Evolutionary conservation across 2,329 filamentous ascomycete species (phyloP).

Genomic region (Hypoxylon sp.): DNA sequence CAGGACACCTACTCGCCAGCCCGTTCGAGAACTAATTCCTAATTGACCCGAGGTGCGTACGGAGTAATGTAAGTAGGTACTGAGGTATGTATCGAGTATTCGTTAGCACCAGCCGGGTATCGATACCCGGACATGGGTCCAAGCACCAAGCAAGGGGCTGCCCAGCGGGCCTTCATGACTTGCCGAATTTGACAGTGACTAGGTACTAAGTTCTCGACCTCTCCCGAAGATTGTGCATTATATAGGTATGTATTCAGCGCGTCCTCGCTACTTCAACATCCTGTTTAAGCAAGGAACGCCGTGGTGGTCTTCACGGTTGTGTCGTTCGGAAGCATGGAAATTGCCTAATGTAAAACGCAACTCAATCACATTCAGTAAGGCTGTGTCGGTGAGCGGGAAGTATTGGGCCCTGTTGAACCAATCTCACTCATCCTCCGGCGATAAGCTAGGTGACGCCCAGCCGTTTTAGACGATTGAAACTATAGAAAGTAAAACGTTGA

Average conservation of each 20-base stretch:
- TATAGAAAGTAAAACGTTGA: conserved; percentile 34
- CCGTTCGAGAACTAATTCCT: conserved; percentile 22
- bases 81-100: conserved; percentile 18
- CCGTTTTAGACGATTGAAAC: conserved; percentile 36
- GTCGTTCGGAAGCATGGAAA: conserved; percentile 20
- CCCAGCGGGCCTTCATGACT: conserved; percentile 22
- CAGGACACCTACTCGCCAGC: conserved; percentile 13
- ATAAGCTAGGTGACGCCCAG: conserved; percentile 41
- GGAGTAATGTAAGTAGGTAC: conserved; percentile 11
- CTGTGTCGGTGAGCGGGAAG: conserved; percentile 18
- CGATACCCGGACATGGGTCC: conserved; percentile 23
- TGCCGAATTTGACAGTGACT: conserved; percentile 35
- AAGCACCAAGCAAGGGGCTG: conserved; percentile 30
- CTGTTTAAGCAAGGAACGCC: conserved; percentile 34
- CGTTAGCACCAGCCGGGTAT: conserved; percentile 31
- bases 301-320: conserved; percentile 6
- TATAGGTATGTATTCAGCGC: conserved; percentile 31
- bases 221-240: conserved; percentile 33
- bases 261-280: conserved; percentile 28
- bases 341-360: conserved; percentile 24
- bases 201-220: conserved; percentile 3
- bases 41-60: conserved; percentile 22
- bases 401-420: conserved; percentile 18
- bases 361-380: conserved; percentile 17
- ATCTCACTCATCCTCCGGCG: conserved; percentile 21